These are phyloP conservation scores for Solanum sitiens DNA, from an alignment of 257 asterid species.

Conservation along the genomic window DNA sequence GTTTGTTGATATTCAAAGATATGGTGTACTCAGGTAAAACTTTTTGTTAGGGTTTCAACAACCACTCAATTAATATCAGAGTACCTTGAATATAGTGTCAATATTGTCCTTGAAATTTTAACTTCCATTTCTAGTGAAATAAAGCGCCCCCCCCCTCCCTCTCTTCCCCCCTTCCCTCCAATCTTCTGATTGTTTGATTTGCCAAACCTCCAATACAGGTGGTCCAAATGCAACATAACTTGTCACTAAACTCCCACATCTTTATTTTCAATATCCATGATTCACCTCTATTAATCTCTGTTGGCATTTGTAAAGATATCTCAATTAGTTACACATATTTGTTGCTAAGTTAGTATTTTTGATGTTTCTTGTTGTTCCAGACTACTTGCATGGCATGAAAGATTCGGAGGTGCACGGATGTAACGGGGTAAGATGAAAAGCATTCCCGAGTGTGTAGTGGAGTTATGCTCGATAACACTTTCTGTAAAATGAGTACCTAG, in stretches of 20 bases:
- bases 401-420: slow-evolving; percentile 50
- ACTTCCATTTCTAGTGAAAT: neutral
- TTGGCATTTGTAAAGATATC: neutral
- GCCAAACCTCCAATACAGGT: no score
- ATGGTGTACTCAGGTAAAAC: slow-evolving; percentile 62
- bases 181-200: no score
- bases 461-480: neutral
- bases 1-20: slow-evolving; percentile 84
- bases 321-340: neutral
- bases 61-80: neutral
- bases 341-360: neutral
- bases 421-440: slow-evolving; percentile 33
- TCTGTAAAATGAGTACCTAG: neutral
- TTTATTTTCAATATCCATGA: neutral
- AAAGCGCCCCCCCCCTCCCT: neutral
- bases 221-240: no score
- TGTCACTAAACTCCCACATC: no score
- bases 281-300: neutral
- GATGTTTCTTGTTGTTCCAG: slow-evolving; percentile 22
- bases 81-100: no score
- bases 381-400: slow-evolving; percentile 80
- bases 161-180: neutral
- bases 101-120: neutral
- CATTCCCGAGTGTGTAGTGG: neutral
- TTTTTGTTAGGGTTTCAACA: neutral